These are phyloP conservation scores for Rhexocercosporidium sp. DNA, from an alignment of 2,329 filamentous ascomycete genomes.

Conservation along the genomic window DNA sequence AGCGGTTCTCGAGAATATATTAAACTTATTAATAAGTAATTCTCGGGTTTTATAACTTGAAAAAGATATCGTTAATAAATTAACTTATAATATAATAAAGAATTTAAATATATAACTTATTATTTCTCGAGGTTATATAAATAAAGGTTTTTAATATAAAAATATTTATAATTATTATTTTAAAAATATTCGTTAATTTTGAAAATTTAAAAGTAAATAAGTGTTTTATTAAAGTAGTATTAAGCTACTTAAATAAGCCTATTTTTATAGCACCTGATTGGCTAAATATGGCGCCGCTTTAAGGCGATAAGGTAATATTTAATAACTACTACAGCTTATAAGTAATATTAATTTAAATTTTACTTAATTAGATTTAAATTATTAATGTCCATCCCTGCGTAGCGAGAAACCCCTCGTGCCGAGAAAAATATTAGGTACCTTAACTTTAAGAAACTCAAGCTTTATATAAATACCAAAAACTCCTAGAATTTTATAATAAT, in stretches of 20 bases:
- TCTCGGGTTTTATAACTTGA: background rate
- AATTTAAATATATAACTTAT: constrained; percentile 18
- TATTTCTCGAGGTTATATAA: constrained; percentile 10
- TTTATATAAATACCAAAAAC: too few relatives aligned
- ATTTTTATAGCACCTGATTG: background rate
- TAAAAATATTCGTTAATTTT: background rate
- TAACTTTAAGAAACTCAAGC: too few relatives aligned
- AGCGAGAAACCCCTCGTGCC: too few relatives aligned
- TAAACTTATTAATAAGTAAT: too few relatives aligned
- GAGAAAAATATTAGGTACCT: too few relatives aligned
- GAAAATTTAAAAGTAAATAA: background rate
- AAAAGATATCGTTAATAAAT: constrained; percentile 13
- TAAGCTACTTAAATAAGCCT: background rate
- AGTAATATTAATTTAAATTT: background rate
- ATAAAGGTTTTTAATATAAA: background rate
- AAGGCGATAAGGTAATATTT: background rate
- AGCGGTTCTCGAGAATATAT: too few relatives aligned
- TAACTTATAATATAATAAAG: constrained; percentile 13
- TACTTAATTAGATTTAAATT: too few relatives aligned
- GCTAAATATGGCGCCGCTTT: background rate
- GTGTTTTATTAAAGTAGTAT: background rate
- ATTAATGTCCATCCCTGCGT: too few relatives aligned
- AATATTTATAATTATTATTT: constrained; percentile 28
- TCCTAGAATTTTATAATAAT: too few relatives aligned
- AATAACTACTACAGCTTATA: background rate